These are phyloP conservation scores for Wallacemonas sp. DNA, from an alignment of 208 protist species.

Conservation along the genomic window DNA sequence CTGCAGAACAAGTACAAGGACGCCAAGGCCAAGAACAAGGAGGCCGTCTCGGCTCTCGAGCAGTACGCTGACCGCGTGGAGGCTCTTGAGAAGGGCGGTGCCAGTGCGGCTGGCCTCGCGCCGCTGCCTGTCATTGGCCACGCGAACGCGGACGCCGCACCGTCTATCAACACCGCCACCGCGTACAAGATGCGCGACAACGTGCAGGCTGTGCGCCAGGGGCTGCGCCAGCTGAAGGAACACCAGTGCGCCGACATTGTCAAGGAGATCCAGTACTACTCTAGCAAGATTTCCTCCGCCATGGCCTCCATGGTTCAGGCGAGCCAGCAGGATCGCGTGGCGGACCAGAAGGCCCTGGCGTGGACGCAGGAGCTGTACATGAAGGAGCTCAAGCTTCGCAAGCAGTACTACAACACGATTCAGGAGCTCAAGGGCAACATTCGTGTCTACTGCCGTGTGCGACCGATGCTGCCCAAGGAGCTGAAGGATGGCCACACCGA, in stretches of 20 bases:
- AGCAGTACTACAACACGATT: constrained; percentile 94
- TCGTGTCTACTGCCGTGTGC: constrained; percentile 94
- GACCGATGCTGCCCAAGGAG: constrained; percentile 87
- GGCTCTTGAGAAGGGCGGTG: constrained; percentile 45
- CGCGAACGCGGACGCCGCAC: constrained; percentile 14
- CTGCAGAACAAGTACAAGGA: constrained; percentile 93
- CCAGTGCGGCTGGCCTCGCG: constrained; percentile 14
- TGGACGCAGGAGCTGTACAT: constrained; percentile 92
- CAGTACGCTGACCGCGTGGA: constrained; percentile 72
- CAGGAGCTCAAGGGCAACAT: constrained; percentile 95
- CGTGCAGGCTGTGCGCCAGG: constrained; percentile 55
- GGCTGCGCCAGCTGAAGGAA: constrained; percentile 71
- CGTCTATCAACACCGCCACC: constrained; percentile 22
- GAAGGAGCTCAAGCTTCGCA: constrained; percentile 91
- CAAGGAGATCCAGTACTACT: constrained; percentile 67
- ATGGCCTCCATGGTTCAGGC: constrained; percentile 80
- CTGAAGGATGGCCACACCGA: constrained; percentile 67
- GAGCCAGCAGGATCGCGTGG: constrained; percentile 61
- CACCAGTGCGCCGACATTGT: constrained; percentile 63
- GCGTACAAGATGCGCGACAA: constrained; percentile 62
- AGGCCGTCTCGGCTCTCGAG: constrained; percentile 62
- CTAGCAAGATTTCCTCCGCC: constrained; percentile 66
- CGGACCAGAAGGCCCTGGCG: constrained; percentile 77
- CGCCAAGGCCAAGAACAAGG: constrained; percentile 89
- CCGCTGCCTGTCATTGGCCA: constrained; percentile 31